These are phyloP conservation scores for Brassica rapa DNA, from an alignment of 345 rosid genomes.

Conservation along the genomic window DNA sequence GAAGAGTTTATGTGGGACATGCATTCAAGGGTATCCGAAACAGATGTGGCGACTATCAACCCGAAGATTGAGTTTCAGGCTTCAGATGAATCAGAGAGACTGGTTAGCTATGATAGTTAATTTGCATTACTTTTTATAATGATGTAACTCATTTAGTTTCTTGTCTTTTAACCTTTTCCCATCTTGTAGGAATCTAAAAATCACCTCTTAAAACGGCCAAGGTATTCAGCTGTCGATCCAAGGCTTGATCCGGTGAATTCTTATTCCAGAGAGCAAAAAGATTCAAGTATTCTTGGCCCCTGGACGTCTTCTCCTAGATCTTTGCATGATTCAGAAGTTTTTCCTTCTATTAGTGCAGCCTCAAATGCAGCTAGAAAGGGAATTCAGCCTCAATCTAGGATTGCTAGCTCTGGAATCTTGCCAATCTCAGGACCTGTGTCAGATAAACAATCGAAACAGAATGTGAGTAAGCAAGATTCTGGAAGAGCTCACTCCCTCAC, in stretches of 20 bases:
- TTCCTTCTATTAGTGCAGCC: conserved; percentile 49
- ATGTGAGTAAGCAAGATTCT: conserved; percentile 36
- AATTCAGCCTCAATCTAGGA: conserved; percentile 48
- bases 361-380: conserved; percentile 55
- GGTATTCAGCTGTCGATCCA: conserved; percentile 43
- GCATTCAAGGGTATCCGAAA: conserved; percentile 69
- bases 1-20: conserved; percentile 98
- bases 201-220: conserved; percentile 49
- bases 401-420: conserved; percentile 45
- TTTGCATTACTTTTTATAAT: not conserved
- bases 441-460: conserved; percentile 46
- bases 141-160: not conserved
- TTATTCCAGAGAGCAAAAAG: conserved; percentile 60
- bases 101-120: conserved; percentile 52
- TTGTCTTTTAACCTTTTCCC: conserved; percentile 19
- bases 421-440: conserved; percentile 48
- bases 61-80: conserved; percentile 57
- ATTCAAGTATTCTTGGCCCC: conserved; percentile 43
- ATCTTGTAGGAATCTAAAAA: conserved; percentile 62
- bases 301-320: conserved; percentile 49
- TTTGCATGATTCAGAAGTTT: conserved; percentile 49
- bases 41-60: conserved; percentile 49
- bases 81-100: conserved; percentile 62
- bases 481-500: conserved; percentile 46
- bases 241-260: conserved; percentile 50